A percentile compares a stretch with the other conserved stretches of the same genome.
phyloP scores from a whole-genome alignment of 2,329 filamentous ascomycete species.

The Lasiodiplodia citricola region DNA sequence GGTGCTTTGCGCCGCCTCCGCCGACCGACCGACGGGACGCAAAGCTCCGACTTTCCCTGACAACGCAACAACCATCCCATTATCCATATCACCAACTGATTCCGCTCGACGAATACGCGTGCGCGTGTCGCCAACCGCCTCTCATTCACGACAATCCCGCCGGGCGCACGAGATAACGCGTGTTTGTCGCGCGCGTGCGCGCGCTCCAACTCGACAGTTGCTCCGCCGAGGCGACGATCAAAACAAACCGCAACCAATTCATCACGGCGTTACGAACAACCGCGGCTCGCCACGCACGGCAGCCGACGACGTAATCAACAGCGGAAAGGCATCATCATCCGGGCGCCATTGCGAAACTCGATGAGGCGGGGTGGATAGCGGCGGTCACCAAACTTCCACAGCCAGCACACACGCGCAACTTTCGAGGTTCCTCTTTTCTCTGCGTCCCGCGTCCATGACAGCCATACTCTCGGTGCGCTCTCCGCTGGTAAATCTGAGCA shows the following conservation, averaged over 20 bases:
- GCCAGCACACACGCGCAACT: background rate
- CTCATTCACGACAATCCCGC: background rate
- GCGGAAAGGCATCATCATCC: background rate
- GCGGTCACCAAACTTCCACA: background rate
- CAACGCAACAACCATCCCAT: constrained; percentile 19
- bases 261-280: background rate
- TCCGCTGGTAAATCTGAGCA: constrained; percentile 54
- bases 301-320: background rate
- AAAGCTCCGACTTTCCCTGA: constrained; percentile 22
- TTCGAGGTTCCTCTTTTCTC: background rate
- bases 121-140: background rate
- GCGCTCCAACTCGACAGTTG: background rate
- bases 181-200: background rate
- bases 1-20: background rate
- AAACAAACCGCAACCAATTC: background rate
- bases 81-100: background rate
- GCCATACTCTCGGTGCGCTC: constrained; percentile 35
- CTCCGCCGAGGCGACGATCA: background rate
- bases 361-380: background rate
- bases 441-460: constrained; percentile 21
- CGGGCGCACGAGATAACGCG: background rate
- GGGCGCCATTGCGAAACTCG: background rate
- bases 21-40: background rate
- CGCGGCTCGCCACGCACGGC: background rate
- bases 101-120: background rate